Evolutionary conservation across 768 basidiomycete species (phyloP), one percentile per base, ranked within the genome.

Genomic region (Russula compacta): DNA sequence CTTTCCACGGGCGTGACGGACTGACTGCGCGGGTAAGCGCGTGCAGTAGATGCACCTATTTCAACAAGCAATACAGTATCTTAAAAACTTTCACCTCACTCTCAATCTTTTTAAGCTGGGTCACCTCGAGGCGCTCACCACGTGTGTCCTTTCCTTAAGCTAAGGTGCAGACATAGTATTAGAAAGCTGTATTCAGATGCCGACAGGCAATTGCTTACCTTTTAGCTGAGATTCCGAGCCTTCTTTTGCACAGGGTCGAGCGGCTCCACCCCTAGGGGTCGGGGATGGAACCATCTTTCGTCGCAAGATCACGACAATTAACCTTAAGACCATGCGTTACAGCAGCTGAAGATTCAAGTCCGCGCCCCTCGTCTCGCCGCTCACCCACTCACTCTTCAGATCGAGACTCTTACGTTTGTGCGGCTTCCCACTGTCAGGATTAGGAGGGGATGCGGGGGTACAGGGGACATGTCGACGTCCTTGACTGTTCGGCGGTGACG

Each of bases 41-140:
- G n/a, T n/a, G n/a, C n/a, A n/a, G n/a, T n/a, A n/a, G n/a, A n/a
- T n/a, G n/a, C n/a, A n/a, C n/a, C n/a, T n/a, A n/a, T n/a, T n/a
- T n/a, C n/a, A n/a, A n/a, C n/a, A n/a, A n/a, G n/a, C n/a, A n/a
- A n/a, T n/a, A n/a, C n/a, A n/a, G n/a, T n/a, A n/a, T n/a, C n/a
- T n/a, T n/a, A n/a, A n/a, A n/a, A n/a, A n/a, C n/a, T n/a, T 89
- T 88, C 9, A 71, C 80, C 73, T 97, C 95, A 9, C 86, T 86
- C 44, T 97, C 94, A 68, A 98, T 95, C 83, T 99, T 99, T 83
- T 89, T 90, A 67, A 95, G 76, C 74, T 99, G 95, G 17, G 95
- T 99, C 59, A 86, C 86, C 73, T 99, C 95, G 35, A 99, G 79
- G 58, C 87, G 83, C 72, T 98, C 95, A 0, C 97, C 95, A 38